Evolutionary conservation across 148 eudicot genomes (phyloP), one percentile per base, ranked within the genome.

Genomic region (Hydrangea macrophylla): DNA sequence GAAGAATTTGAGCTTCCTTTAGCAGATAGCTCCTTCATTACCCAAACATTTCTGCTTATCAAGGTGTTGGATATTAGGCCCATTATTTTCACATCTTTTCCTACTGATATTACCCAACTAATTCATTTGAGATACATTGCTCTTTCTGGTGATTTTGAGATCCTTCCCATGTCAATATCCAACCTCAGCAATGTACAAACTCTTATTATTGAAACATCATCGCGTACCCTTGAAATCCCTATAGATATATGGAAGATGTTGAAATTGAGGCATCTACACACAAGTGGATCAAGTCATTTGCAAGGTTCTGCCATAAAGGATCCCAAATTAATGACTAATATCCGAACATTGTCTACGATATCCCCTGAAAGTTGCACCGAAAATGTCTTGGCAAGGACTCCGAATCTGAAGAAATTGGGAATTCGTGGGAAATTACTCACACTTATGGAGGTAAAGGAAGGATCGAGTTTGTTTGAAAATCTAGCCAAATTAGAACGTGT

Each of bases 41-140:
- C 23, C 15, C 13, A 33, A 33, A 6, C 60, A 0, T 53, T 62
- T 8, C 3, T 32, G 9, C 15, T 25, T 1, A 35, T 70, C 23
- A 70, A 35, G 18, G 67, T 70, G 2, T 61, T 70, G 58, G 74
- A 70, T 23, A 24, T 25, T 6, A 37, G 57, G 8, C 33, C 45
- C 7, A 33, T 70, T 10, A 17, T 7, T 5, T 62, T 70, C 31
- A 10, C 13, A 2, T 13, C 10, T 2, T 61, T 51, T 13, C 67
- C 74, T 12, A 1, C 1, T 12, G 57, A 53, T 5, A 31, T 70
- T 6, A 1, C 8, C 20, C 9, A 15, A 1, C 37, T 70, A 9
- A 18, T 62, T 20, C 45, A 28, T 13, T 54, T 70, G 60, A 60
- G 45, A 45, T 70, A 70, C 42, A 1, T 70, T 1, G 30, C 66